phyloP scores from a whole-genome alignment of 768 basidiomycete species.

The Suillus spraguei region DNA sequence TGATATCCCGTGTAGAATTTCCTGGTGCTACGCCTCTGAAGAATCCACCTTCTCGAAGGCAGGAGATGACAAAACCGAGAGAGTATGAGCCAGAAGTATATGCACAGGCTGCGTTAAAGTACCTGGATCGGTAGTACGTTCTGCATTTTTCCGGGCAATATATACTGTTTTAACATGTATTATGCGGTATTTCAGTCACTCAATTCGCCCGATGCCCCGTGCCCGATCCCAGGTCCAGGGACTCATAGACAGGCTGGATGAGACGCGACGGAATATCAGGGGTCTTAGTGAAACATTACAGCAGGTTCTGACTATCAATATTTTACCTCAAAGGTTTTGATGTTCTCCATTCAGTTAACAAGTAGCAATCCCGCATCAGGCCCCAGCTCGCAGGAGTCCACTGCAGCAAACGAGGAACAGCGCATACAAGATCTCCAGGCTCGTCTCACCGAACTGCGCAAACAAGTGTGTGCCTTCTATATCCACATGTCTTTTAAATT shows the following conservation, averaged over 20 bases:
- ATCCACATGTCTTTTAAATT: background rate
- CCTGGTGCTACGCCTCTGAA: slow-evolving; percentile 71
- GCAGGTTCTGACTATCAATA: slow-evolving; percentile 31
- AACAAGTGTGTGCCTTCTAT: slow-evolving; percentile 35
- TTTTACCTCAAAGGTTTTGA: background rate
- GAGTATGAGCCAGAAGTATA: slow-evolving; percentile 76
- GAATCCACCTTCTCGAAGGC: slow-evolving; percentile 43
- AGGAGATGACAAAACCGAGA: slow-evolving; percentile 34
- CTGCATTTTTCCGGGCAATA: background rate
- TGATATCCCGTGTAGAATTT: slow-evolving; percentile 67
- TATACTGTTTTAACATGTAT: slow-evolving; percentile 19
- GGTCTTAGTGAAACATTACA: slow-evolving; percentile 37
- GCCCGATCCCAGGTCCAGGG: slow-evolving; percentile 42
- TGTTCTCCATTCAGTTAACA: slow-evolving; percentile 7
- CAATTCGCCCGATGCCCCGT: slow-evolving; percentile 52
- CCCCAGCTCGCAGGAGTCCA: slow-evolving; percentile 28
- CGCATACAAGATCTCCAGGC: slow-evolving; percentile 45
- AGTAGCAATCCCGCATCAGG: slow-evolving; percentile 23
- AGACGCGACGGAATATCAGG: slow-evolving; percentile 39
- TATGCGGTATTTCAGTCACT: slow-evolving; percentile 42
- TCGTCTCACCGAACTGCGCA: slow-evolving; percentile 42
- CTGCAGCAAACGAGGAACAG: slow-evolving; percentile 42
- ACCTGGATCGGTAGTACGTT: slow-evolving; percentile 76
- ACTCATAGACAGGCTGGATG: slow-evolving; percentile 42
- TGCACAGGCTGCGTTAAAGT: slow-evolving; percentile 74